Evolutionary conservation across 1,284 basidiomycete species (phyloP).

Genomic region (Waitea zeae): DNA sequence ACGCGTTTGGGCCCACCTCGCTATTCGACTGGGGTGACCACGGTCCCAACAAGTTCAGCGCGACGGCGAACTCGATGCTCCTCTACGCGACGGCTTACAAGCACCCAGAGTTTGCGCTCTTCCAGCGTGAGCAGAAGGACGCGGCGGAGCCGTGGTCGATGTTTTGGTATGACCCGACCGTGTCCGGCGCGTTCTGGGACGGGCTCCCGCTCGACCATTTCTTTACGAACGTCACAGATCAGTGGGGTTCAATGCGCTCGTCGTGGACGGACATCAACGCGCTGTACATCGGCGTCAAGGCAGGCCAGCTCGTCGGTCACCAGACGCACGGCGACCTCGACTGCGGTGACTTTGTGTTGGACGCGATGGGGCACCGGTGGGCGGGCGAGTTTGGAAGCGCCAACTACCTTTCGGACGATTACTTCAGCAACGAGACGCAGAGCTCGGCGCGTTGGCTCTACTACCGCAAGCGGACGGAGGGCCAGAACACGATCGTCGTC

Average conservation of each 20-base stretch:
- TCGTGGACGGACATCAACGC: constrained; percentile 84
- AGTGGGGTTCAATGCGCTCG: constrained; percentile 86
- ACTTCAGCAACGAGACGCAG: constrained; percentile 62
- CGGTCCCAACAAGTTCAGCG: constrained; percentile 89
- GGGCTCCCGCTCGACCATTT: constrained; percentile 67
- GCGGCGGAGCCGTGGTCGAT: constrained; percentile 83
- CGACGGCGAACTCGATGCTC: constrained; percentile 63
- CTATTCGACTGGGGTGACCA: constrained; percentile 88
- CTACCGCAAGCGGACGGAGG: constrained; percentile 93
- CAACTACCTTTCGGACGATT: constrained; percentile 58
- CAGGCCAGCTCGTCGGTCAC: constrained; percentile 58
- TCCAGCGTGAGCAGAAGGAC: constrained; percentile 87
- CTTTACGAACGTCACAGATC: constrained; percentile 54
- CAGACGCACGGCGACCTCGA: constrained; percentile 94
- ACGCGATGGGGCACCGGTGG: constrained; percentile 91
- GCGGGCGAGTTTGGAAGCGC: constrained; percentile 88
- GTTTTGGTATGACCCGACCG: constrained; percentile 92
- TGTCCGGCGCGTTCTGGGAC: constrained; percentile 85
- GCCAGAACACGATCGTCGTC: constrained; percentile 89
- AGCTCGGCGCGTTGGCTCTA: constrained; percentile 67
- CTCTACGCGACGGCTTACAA: constrained; percentile 57
- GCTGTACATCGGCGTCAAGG: constrained; percentile 79
- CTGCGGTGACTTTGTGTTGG: constrained; percentile 86
- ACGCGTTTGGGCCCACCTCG: constrained; percentile 69
- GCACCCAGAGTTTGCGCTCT: constrained; percentile 63